phyloP scores from a whole-genome alignment of 495 filamentous ascomycete species.

The Penicillium paxilli region DNA sequence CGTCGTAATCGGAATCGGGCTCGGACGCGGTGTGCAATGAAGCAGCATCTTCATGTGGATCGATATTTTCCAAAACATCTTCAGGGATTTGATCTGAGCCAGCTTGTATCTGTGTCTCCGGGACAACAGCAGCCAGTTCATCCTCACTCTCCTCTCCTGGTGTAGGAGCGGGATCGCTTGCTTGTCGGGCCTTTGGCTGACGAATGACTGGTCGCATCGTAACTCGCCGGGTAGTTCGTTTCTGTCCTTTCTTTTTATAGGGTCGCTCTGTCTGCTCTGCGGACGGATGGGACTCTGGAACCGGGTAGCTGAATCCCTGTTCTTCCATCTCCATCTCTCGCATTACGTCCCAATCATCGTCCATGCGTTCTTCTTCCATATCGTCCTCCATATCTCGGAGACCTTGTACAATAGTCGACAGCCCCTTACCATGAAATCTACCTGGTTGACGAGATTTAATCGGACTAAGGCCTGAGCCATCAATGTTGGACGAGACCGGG shows the following conservation, averaged over 20 bases:
- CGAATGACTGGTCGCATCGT: constrained; percentile 63
- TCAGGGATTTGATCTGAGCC: constrained; percentile 4
- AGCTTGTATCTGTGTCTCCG: constrained; percentile 33
- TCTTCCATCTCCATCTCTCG: constrained; percentile 71
- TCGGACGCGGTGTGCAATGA: constrained; percentile 38
- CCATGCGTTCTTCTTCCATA: constrained; percentile 73
- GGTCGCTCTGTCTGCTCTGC: constrained; percentile 55
- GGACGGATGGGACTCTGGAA: constrained; percentile 59
- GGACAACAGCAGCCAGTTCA: constrained; percentile 27
- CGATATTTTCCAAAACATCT: constrained; percentile 16
- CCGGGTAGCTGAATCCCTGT: constrained; percentile 41
- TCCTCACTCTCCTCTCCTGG: constrained; percentile 32
- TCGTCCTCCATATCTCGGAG: constrained; percentile 79
- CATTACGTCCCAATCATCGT: constrained; percentile 81
- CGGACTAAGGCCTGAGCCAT: constrained; percentile 37
- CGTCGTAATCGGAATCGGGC: constrained; percentile 27
- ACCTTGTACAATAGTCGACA: constrained; percentile 77
- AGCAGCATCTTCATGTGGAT: constrained; percentile 25
- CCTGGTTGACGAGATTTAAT: constrained; percentile 56
- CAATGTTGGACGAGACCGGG: constrained; percentile 9
- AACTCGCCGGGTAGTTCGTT: constrained; percentile 77
- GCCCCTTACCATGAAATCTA: constrained; percentile 66
- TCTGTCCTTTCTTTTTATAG: constrained; percentile 93
- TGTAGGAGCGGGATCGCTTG: constrained; percentile 20
- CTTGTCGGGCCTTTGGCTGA: constrained; percentile 33